phyloP scores from a whole-genome alignment of 1,284 basidiomycete genomes.

The Taiwanofungus camphoratus region DNA sequence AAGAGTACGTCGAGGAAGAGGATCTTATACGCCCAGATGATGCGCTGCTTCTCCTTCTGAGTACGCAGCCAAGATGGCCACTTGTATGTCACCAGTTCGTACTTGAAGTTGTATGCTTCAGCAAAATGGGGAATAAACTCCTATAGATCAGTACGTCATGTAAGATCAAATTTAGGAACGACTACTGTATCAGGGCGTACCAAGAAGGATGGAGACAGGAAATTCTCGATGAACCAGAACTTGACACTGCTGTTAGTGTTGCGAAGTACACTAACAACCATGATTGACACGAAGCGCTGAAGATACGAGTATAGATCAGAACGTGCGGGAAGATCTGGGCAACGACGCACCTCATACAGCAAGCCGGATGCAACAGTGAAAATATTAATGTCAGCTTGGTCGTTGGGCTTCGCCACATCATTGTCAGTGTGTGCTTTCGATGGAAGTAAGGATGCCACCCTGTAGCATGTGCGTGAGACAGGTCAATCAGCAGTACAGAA shows the following conservation, averaged over 20 bases:
- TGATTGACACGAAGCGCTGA: conserved; percentile 94
- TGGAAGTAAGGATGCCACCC: conserved; percentile 50
- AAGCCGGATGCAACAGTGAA: conserved; percentile 98
- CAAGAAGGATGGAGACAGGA: conserved; percentile 95
- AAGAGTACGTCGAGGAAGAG: conserved; percentile 98
- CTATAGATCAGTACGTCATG: conserved; percentile 32
- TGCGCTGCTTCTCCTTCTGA: conserved; percentile 95
- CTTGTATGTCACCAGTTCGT: conserved; percentile 97
- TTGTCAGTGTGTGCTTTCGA: conserved; percentile 13
- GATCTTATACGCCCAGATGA: conserved; percentile 99
- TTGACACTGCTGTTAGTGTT: conserved; percentile 94
- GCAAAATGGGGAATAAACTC: conserved; percentile 95
- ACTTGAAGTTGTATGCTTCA: conserved; percentile 87
- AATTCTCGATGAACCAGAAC: conserved; percentile 99
- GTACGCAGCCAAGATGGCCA: conserved; percentile 98
- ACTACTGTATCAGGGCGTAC: conserved; percentile 36
- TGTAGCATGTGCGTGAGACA: conserved; percentile 21
- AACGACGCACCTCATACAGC: conserved; percentile 75
- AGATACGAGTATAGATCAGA: neutral
- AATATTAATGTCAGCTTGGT: conserved; percentile 91
- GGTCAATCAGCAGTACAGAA: neutral
- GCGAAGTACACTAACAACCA: conserved; percentile 93
- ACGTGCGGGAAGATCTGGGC: conserved; percentile 6
- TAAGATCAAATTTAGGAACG: neutral
- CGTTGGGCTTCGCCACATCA: conserved; percentile 26